phyloP scores from a whole-genome alignment of 2,329 filamentous ascomycete genomes.

The Fusarium continuum region DNA sequence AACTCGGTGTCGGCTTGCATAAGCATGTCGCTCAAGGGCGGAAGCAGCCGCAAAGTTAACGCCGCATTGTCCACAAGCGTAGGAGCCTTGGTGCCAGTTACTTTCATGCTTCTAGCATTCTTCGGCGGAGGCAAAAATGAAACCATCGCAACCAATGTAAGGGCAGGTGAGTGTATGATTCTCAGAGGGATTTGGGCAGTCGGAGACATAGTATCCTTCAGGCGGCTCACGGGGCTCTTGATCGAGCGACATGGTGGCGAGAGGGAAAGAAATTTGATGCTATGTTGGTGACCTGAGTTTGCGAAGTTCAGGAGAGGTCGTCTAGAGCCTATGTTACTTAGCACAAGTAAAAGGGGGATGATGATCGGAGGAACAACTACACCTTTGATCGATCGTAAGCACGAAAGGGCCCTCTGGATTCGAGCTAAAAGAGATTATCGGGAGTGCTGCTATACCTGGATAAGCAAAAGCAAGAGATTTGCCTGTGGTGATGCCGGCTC shows the following conservation, averaged over 20 bases:
- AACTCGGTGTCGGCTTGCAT: conserved; percentile 9
- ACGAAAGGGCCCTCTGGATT: no score
- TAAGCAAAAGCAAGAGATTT: background rate
- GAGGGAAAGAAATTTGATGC: background rate
- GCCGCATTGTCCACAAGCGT: conserved; percentile 36
- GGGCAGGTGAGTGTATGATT: conserved; percentile 35
- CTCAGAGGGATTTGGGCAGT: conserved; percentile 24
- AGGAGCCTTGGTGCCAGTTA: conserved; percentile 38
- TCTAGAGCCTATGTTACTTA: no score
- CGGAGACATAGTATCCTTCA: conserved; percentile 15
- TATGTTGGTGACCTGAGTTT: no score
- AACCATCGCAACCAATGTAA: conserved; percentile 40
- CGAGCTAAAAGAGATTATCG: background rate
- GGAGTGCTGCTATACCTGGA: background rate
- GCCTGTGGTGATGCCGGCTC: background rate
- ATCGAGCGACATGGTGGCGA: background rate
- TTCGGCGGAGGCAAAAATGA: conserved; percentile 22
- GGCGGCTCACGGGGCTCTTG: background rate
- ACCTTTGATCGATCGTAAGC: background rate
- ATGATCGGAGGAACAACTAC: background rate
- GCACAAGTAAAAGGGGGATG: no score
- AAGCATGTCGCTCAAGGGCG: conserved; percentile 31
- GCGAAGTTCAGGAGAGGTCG: background rate
- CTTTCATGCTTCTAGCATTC: conserved; percentile 41
- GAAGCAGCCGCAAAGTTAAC: conserved; percentile 36